phyloP scores from a whole-genome alignment of 257 asterid species.

The Solanum appendiculatum region DNA sequence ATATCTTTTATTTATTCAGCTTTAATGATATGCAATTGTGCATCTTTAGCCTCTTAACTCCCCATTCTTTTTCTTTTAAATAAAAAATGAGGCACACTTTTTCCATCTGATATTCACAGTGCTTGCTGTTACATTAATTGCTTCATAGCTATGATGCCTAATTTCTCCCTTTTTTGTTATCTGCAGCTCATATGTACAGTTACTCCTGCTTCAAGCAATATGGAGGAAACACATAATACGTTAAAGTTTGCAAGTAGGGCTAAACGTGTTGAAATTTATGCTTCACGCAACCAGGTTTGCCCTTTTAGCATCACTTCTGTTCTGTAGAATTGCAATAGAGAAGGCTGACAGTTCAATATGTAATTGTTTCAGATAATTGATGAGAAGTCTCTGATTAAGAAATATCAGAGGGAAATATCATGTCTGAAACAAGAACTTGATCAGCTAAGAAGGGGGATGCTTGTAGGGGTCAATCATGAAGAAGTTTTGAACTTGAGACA shows the following conservation, averaged over 20 bases:
- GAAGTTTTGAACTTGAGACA: conserved; percentile 78
- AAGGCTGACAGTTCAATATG: neutral
- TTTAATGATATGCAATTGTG: neutral
- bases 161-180: conserved; percentile 5
- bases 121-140: neutral
- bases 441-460: conserved; percentile 71
- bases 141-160: neutral
- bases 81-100: neutral
- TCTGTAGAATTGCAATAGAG: neutral
- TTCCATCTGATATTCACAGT: neutral
- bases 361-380: conserved; percentile 69
- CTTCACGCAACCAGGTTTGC: conserved; percentile 86
- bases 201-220: conserved; percentile 97
- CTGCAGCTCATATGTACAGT: conserved; percentile 91
- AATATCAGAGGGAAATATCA: conserved; percentile 95
- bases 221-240: conserved; percentile 98
- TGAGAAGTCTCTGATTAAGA: conserved; percentile 96
- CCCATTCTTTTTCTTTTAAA: neutral
- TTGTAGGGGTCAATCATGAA: conserved; percentile 72
- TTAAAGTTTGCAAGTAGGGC: conserved; percentile 99
- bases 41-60: neutral
- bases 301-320: conserved; percentile 1
- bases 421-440: conserved; percentile 82
- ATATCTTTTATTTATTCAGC: neutral
- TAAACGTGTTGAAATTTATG: conserved; percentile 83